Base-by-base conservation (phyloP, 208 protist species). In the Leishmania lainsoni region DNA sequence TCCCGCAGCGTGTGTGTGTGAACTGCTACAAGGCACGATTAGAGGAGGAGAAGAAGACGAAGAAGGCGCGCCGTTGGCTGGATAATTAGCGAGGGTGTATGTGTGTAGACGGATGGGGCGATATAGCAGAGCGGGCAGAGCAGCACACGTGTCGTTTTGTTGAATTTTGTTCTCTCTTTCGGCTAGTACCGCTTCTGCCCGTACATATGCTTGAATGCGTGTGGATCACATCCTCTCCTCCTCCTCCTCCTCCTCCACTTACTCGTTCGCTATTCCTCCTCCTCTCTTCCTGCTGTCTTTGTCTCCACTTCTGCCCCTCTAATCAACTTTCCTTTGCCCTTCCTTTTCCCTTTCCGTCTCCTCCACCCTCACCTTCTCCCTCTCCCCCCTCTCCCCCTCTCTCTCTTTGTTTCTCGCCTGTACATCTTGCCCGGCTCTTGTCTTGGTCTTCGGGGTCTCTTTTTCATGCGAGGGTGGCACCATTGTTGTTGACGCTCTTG, bases 1-100 rank as follows among this genome's bases (percentile, higher is more conserved):
- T 82, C 32, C 83, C 80, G 65, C 86, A 93, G 87, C 89, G 92
- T 20, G 86, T 93, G 10, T 97, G 93, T 71, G 81, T 91, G 20
- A 84, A 70, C 51, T 97, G 93, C 81, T 91, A 90, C 78, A 88
- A 84, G 71, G 80, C 81, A 20, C 59, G 81, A 39, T 42, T 89
- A 54, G 63, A 87, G n/a, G 68, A 83, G 48, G 84, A 90, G 72
- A 82, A 84, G 71, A 83, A 78, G 65, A 73, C 72, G 9, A 61
- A 71, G 75, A 84, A 84, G 51, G 45, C 72, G 32, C 61, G 76
- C 12, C 63, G 66, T 29, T 78, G 79, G 80, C 52, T 75, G 56
- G 51, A 48, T 29, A 52, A 61, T 22, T 75, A 75, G n/a, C 49
- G 45, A 32, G 26, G 45, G 51, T 79, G 76, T 54, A 26, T 42